These are phyloP conservation scores for Bidens hawaiensis DNA, from an alignment of 140 eudicot genomes.

Conservation along the genomic window DNA sequence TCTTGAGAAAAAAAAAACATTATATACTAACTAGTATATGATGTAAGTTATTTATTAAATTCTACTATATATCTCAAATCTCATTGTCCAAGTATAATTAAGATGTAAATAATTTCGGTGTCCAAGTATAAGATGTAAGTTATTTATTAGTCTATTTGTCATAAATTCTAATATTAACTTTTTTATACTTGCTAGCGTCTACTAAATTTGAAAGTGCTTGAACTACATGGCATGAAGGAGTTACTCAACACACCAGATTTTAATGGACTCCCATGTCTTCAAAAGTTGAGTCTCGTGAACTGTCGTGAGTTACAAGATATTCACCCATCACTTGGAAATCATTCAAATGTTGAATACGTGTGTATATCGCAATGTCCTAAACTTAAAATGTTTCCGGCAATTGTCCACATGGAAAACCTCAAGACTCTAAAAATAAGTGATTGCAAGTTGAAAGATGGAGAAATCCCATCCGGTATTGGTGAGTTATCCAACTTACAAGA, in stretches of 20 bases:
- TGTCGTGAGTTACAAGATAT: neutral
- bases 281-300: neutral
- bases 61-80: too few relatives aligned
- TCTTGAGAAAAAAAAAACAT: too few relatives aligned
- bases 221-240: neutral
- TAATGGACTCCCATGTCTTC: neutral
- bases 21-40: too few relatives aligned
- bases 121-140: neutral
- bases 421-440: neutral
- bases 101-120: neutral
- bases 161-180: neutral
- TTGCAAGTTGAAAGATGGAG: neutral
- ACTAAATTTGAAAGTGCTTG: neutral
- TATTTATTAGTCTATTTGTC: too few relatives aligned
- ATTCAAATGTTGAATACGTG: neutral
- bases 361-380: neutral
- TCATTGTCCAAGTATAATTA: too few relatives aligned
- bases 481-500: neutral
- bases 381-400: neutral
- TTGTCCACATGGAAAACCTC: neutral
- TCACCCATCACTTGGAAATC: neutral
- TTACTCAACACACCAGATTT: neutral
- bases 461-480: neutral
- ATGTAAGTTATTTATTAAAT: too few relatives aligned
- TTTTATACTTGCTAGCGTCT: neutral